Base-by-base conservation (phyloP, 164 flowering plant species). In the Magnolia changhungtana region DNA sequence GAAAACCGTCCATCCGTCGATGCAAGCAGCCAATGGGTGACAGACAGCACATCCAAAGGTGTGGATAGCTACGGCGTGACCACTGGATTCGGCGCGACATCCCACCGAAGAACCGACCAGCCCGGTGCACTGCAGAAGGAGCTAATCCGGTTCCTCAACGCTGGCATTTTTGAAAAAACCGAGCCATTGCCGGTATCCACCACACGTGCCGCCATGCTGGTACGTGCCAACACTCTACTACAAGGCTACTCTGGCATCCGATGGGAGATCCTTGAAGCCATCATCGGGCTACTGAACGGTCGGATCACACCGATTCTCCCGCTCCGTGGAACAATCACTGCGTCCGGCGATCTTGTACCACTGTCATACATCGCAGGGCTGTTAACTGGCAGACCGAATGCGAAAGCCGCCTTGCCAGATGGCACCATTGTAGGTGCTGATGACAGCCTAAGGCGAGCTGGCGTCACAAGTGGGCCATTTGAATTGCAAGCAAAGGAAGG, bases 311-410 rank as follows among this genome's bases (percentile, higher is more conserved):
- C 86, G 2, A 24, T 70, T 4, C 63, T 82, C 23, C 87, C 85
- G 27, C 72, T 85, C 4, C 77, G 87, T 9, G 87, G 19, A 85
- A 84, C 4, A 80, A 84, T 85, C 65, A 83, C 88, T 21, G 88
- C 88, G 9, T 85, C 88, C 1, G 88, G 86, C 2, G 88, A 85
- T 68, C 86, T 85, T 4, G 82, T 85, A 13, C 87, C 86, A 0
- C 16, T 85, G n/a, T 85, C 87, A 24, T 85, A 85, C 61, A 83
- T 85, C 50, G 88, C 88, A 3, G 88, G 88, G 8, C 4, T 85
- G 49, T 11, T 85, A 4, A 83, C 85, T 1, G 84, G 83, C 65
- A 65, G 88, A 23, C 85, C 76, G 19, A 85, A 85, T 66, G 79
- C 86, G 18, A 74, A 55, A 29, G 86, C 78, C 0, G 71, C 68